Evolutionary conservation across 768 basidiomycete species (phyloP).

Genomic region (Agaricus sinodeliciosus): DNA sequence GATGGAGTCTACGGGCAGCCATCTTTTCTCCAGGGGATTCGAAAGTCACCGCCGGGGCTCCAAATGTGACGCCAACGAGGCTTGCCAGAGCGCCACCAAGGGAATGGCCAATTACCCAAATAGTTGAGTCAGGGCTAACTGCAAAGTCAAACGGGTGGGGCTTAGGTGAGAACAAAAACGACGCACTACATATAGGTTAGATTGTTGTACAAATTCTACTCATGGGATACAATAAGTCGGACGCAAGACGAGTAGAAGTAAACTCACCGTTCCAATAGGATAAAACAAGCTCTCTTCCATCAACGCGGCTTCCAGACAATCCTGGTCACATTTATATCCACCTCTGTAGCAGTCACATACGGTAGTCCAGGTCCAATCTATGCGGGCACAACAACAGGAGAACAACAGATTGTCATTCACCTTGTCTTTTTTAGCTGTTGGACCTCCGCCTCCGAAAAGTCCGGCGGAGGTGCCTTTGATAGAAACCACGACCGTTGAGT

Average conservation of each 20-base stretch:
- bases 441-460: slow-evolving; percentile 65
- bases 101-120: slow-evolving; percentile 83
- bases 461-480: slow-evolving; percentile 93
- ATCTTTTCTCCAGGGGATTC: slow-evolving; percentile 86
- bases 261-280: slow-evolving; percentile 76
- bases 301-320: slow-evolving; percentile 71
- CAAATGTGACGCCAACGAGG: slow-evolving; percentile 84
- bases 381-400: slow-evolving; percentile 88
- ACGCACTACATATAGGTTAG: slow-evolving; percentile 77
- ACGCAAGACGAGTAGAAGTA: not conserved
- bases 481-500: slow-evolving; percentile 77
- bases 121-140: slow-evolving; percentile 64
- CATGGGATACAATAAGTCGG: not conserved
- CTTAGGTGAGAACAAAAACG: not conserved
- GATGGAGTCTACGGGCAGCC: slow-evolving; percentile 73
- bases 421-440: slow-evolving; percentile 88
- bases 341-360: slow-evolving; percentile 87
- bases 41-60: slow-evolving; percentile 79
- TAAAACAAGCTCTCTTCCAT: slow-evolving; percentile 83
- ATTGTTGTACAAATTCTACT: slow-evolving; percentile 90
- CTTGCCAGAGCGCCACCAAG: slow-evolving; percentile 71
- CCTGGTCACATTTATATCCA: slow-evolving; percentile 75
- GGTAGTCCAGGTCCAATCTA: slow-evolving; percentile 91
- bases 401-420: slow-evolving; percentile 91
- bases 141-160: not conserved